Percentiles rank a stretch among this genome's conserved stretches.
Conservation (phyloP, 2,329 filamentous ascomycete genomes). For the Cryphonectria parasitica region DNA sequence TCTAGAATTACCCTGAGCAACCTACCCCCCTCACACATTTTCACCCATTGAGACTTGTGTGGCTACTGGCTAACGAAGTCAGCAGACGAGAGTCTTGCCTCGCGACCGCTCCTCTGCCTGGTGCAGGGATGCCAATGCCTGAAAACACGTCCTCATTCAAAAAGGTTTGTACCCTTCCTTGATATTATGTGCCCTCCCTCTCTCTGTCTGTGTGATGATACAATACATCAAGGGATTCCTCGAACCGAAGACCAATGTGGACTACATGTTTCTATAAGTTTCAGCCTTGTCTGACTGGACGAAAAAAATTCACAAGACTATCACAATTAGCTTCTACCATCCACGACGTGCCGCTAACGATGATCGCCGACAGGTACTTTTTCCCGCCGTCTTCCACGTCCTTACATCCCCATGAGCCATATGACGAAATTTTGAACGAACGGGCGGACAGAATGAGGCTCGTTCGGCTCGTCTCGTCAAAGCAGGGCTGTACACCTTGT, state of each 20-base stretch:
- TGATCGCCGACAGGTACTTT: conserved; percentile 46
- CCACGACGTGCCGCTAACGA: conserved; percentile 38
- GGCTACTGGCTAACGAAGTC: conserved; percentile 15
- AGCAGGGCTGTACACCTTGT: conserved; percentile 66
- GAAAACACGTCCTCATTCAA: conserved; percentile 35
- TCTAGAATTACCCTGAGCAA: conserved; percentile 63
- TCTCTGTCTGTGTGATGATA: conserved; percentile 57
- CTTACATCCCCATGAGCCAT: conserved; percentile 35
- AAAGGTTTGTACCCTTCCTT: conserved; percentile 51
- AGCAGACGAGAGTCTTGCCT: conserved; percentile 22
- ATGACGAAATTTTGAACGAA: conserved; percentile 72
- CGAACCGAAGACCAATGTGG: conserved; percentile 69
- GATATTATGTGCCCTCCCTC: conserved; percentile 23
- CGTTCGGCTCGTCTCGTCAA: conserved; percentile 48
- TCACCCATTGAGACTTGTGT: neutral
- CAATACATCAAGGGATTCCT: conserved; percentile 70
- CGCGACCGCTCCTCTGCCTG: neutral
- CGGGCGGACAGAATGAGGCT: conserved; percentile 69
- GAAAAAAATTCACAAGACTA: conserved; percentile 31
- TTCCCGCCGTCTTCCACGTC: conserved; percentile 29
- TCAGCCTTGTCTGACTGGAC: conserved; percentile 70
- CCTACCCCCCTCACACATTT: conserved; percentile 24
- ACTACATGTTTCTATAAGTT: conserved; percentile 61
- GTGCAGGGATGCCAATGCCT: neutral
- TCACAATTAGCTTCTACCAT: conserved; percentile 29